phyloP scores from a whole-genome alignment of 2,329 filamentous ascomycete species.

The Aureobasidium lini region DNA sequence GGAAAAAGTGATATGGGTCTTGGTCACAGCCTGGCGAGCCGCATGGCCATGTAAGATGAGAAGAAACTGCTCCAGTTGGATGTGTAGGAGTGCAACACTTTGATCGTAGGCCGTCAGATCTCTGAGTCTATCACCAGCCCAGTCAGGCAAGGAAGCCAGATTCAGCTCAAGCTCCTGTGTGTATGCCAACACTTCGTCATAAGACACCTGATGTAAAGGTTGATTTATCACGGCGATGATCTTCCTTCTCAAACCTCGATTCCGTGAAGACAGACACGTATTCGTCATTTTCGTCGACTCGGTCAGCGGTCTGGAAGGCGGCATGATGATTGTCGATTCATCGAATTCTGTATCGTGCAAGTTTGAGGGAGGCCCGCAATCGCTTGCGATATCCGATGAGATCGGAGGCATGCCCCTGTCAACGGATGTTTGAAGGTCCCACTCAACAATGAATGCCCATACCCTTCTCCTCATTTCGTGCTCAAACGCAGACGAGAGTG shows the following conservation, averaged over 20 bases:
- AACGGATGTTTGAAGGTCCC: slow-evolving; percentile 49
- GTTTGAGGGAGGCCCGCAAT: slow-evolving; percentile 43
- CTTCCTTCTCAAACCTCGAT: slow-evolving; percentile 21
- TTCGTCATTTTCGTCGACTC: slow-evolving; percentile 25
- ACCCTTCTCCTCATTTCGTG: slow-evolving; percentile 49
- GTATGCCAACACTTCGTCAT: slow-evolving; percentile 26
- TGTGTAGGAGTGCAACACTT: slow-evolving; percentile 20
- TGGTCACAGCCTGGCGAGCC: slow-evolving; percentile 21
- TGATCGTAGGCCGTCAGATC: slow-evolving; percentile 12
- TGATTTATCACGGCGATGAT: slow-evolving; percentile 27
- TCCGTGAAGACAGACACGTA: slow-evolving; percentile 20
- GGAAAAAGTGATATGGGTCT: slow-evolving; percentile 23
- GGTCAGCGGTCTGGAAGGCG: slow-evolving; percentile 16
- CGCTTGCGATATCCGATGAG: slow-evolving; percentile 38
- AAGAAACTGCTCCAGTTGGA: slow-evolving; percentile 27
- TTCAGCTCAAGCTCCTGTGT: slow-evolving; percentile 27
- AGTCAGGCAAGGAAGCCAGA: slow-evolving; percentile 22
- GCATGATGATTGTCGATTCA: slow-evolving; percentile 19
- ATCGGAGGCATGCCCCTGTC: slow-evolving; percentile 47
- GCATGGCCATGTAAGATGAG: slow-evolving; percentile 26
- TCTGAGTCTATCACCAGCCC: slow-evolving; percentile 13
- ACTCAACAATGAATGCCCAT: slow-evolving; percentile 50
- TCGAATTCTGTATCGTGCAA: slow-evolving; percentile 43
- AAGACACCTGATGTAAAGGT: slow-evolving; percentile 23
- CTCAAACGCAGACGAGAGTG: slow-evolving; percentile 33